Percentiles rank a stretch among this genome's conserved stretches.
phyloP scores from a whole-genome alignment of 1,139 yeast genomes.

The Suhomyces yuchorum region DNA sequence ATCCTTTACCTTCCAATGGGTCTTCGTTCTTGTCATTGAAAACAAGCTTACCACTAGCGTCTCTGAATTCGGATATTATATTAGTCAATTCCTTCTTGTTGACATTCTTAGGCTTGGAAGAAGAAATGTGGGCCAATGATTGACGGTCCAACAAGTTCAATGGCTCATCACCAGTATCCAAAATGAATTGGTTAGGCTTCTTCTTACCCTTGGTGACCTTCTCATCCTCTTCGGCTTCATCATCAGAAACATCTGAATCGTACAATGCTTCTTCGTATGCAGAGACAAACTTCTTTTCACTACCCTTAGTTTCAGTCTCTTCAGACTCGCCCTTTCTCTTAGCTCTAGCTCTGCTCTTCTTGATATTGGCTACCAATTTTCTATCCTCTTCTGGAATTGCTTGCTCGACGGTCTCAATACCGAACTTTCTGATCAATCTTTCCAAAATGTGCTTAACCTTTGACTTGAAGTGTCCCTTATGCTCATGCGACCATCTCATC shows the following conservation, averaged over 20 bases:
- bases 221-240: conserved; percentile 38
- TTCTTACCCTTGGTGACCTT: conserved; percentile 28
- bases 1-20: conserved; percentile 47
- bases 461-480: conserved; percentile 89
- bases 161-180: conserved; percentile 81
- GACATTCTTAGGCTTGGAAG: conserved; percentile 71
- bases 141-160: conserved; percentile 85
- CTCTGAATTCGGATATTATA: conserved; percentile 53
- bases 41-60: conserved; percentile 54
- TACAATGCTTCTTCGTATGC: conserved; percentile 83
- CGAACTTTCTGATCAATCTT: conserved; percentile 86
- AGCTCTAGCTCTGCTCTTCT: conserved; percentile 81
- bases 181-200: conserved; percentile 62
- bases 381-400: conserved; percentile 87
- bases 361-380: conserved; percentile 80
- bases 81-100: conserved; percentile 46
- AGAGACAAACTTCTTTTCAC: conserved; percentile 60
- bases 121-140: conserved; percentile 83
- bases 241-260: conserved; percentile 58
- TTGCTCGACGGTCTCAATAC: conserved; percentile 74
- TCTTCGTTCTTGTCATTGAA: conserved; percentile 52
- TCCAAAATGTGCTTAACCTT: conserved; percentile 92
- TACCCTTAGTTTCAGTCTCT: conserved; percentile 38
- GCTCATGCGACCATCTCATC: conserved; percentile 94
- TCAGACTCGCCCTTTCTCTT: conserved; percentile 63